Conservation (phyloP, 352 stramenopile genomes). For the Stramenopiles sp. region DNA sequence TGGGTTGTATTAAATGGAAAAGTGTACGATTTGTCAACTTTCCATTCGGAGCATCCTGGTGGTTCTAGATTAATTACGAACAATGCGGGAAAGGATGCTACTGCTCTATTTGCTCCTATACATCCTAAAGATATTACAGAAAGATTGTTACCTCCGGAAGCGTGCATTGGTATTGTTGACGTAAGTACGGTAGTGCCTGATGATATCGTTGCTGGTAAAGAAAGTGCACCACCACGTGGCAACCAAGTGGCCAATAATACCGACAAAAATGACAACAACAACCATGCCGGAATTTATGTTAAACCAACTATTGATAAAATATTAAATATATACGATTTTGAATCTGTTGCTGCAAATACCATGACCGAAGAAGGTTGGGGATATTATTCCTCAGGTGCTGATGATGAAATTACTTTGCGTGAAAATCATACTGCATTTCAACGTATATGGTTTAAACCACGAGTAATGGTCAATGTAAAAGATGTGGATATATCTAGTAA, state of each 20-base stretch:
- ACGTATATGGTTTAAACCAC: not conserved
- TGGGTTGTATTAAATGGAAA: slow-evolving; percentile 63
- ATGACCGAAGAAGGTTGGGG: not conserved
- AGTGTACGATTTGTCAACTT: slow-evolving; percentile 90
- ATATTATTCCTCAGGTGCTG: not conserved
- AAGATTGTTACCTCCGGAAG: not conserved
- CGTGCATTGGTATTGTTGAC: not conserved
- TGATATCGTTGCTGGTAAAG: not conserved
- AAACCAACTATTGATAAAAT: not conserved
- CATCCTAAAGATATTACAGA: slow-evolving; percentile 24
- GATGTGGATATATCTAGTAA: not conserved
- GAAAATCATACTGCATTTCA: not conserved
- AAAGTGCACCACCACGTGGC: not conserved
- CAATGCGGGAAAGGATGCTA: slow-evolving; percentile 36
- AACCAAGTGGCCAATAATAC: not conserved
- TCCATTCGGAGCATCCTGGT: slow-evolving; percentile 95
- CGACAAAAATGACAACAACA: too few species aligned
- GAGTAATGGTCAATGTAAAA: not conserved
- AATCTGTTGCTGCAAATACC: not conserved
- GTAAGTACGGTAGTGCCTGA: not conserved
- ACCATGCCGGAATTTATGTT: not conserved
- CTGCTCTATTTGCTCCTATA: slow-evolving; percentile 22
- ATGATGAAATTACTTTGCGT: not conserved
- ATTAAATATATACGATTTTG: not conserved
- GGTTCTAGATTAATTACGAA: slow-evolving; percentile 90